These are phyloP conservation scores for Trypanosoma cruzi DNA, from an alignment of 208 protist genomes.

Conservation along the genomic window DNA sequence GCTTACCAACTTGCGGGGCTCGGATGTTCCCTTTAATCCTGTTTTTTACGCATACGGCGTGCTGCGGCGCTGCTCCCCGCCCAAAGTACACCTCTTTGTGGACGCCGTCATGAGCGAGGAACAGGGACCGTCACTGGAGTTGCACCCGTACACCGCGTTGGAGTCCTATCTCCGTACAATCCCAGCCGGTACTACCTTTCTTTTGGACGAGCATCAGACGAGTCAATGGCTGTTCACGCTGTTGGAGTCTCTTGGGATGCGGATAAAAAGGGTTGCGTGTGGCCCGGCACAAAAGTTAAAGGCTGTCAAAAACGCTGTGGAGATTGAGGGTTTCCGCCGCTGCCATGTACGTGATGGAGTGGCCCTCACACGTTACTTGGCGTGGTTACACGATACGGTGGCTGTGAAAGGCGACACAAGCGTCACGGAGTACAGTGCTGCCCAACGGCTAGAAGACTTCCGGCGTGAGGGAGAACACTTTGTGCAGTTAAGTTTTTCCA, in stretches of 20 bases:
- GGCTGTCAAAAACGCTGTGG: conserved; percentile 90
- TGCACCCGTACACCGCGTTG: conserved; percentile 79
- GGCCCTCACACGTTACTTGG: conserved; percentile 92
- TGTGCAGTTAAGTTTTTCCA: conserved; percentile 92
- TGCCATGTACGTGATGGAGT: conserved; percentile 94
- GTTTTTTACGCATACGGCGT: conserved; percentile 92
- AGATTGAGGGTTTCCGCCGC: conserved; percentile 91
- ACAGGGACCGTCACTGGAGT: conserved; percentile 39
- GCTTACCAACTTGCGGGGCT: conserved; percentile 91
- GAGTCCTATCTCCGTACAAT: conserved; percentile 46
- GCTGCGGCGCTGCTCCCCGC: conserved; percentile 26
- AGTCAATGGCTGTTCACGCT: conserved; percentile 63
- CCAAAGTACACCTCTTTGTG: conserved; percentile 33
- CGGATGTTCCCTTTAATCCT: conserved; percentile 90
- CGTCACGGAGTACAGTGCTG: conserved; percentile 89
- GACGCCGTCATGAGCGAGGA: conserved; percentile 22
- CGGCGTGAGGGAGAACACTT: conserved; percentile 76
- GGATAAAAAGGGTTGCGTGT: conserved; percentile 49
- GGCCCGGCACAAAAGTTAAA: conserved; percentile 86
- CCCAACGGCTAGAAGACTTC: conserved; percentile 77
- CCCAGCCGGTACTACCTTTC: conserved; percentile 40
- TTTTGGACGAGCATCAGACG: conserved; percentile 74
- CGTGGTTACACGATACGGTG: conserved; percentile 89
- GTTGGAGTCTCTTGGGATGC: conserved; percentile 33
- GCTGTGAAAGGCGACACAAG: conserved; percentile 47